These are phyloP conservation scores for Quambalaria eucalypti DNA, from an alignment of 1,284 basidiomycete species.

Conservation along the genomic window DNA sequence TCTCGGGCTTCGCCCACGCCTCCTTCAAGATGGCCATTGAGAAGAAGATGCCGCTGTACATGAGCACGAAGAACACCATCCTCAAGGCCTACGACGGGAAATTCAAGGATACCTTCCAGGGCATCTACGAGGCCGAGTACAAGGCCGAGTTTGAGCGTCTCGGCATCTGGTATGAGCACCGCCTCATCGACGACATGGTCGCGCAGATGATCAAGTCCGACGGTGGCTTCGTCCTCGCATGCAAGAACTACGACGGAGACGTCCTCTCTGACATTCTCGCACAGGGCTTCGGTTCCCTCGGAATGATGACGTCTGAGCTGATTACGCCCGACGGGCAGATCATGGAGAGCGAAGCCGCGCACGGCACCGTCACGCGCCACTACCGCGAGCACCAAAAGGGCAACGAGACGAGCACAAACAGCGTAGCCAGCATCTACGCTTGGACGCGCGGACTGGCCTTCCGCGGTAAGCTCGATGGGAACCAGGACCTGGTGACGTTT, in stretches of 20 bases:
- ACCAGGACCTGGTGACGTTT: constrained; percentile 66
- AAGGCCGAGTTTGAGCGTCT: constrained; percentile 68
- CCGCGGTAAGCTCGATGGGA: constrained; percentile 84
- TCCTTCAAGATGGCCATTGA: constrained; percentile 96
- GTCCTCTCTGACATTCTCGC: constrained; percentile 44
- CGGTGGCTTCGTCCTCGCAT: constrained; percentile 92
- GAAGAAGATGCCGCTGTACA: constrained; percentile 76
- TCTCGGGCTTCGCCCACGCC: constrained; percentile 87
- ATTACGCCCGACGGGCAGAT: constrained; percentile 89
- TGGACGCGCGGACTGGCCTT: constrained; percentile 87
- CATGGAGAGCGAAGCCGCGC: constrained; percentile 59
- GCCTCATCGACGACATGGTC: constrained; percentile 60
- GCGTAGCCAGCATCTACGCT: constrained; percentile 94
- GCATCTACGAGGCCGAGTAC: constrained; percentile 78
- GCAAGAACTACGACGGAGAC: constrained; percentile 41
- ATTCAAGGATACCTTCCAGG: constrained; percentile 98
- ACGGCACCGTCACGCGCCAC: constrained; percentile 69
- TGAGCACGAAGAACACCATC: constrained; percentile 47
- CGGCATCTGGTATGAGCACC: constrained; percentile 93
- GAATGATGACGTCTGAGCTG: constrained; percentile 96
- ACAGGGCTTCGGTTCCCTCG: constrained; percentile 77
- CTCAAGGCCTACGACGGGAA: constrained; percentile 62
- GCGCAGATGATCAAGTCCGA: constrained; percentile 92
- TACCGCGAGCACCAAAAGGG: constrained; percentile 91
- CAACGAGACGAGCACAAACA: constrained; percentile 84